Conservation (phyloP, 257 asterid genomes). For the Gentiana macrophylla region DNA sequence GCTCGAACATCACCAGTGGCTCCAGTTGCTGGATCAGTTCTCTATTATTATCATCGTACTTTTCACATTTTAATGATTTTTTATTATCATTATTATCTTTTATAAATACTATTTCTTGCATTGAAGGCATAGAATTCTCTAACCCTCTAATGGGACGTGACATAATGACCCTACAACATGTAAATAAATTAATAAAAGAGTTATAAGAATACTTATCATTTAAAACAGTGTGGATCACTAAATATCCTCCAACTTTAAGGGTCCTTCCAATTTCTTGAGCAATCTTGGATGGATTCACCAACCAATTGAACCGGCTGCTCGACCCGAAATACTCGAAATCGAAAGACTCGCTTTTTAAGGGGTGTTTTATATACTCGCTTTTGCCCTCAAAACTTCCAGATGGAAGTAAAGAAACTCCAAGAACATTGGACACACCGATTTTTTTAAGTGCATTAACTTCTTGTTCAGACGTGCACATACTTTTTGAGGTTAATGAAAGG, state of each 20-base stretch:
- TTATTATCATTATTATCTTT: background rate
- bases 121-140: background rate
- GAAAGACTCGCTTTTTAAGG: conserved; percentile 1
- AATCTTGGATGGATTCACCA: background rate
- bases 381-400: background rate
- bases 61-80: background rate
- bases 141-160: background rate
- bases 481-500: conserved; percentile 2
- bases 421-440: conserved; percentile 2
- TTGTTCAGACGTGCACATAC: conserved; percentile 3
- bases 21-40: conserved; percentile 22
- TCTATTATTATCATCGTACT: conserved; percentile 11
- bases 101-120: conserved; percentile 8
- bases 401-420: conserved; percentile 4
- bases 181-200: conserved; percentile 13
- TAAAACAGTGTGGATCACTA: background rate
- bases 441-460: conserved; percentile 6
- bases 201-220: conserved; percentile 15
- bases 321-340: conserved; percentile 10
- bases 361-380: background rate
- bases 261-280: conserved; percentile 11
- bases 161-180: background rate
- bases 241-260: conserved; percentile 10
- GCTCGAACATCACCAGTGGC: conserved; percentile 22
- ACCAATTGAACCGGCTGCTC: conserved; percentile 3